Percentiles rank a stretch among this genome's conserved stretches.
These are phyloP conservation scores for Laguncularia racemosa DNA, from an alignment of 345 rosid genomes.

Conservation along the genomic window DNA sequence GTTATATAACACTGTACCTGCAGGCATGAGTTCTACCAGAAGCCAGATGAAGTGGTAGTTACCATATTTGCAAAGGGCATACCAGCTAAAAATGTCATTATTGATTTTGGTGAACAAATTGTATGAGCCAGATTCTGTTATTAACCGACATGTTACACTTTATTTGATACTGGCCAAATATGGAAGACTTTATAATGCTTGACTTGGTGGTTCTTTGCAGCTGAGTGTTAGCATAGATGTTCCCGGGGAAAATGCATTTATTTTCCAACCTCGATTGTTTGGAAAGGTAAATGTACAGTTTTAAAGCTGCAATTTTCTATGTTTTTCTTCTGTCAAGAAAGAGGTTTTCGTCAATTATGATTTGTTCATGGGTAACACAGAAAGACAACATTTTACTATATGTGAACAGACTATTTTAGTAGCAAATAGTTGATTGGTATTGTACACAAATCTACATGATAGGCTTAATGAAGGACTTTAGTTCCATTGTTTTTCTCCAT, in stretches of 20 bases:
- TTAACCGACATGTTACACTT: conserved; percentile 1
- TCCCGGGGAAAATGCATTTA: conserved; percentile 66
- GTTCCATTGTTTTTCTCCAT: not conserved
- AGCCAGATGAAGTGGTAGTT: conserved; percentile 82
- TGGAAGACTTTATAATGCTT: not conserved
- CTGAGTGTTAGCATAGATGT: conserved; percentile 61
- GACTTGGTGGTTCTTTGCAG: conserved; percentile 34
- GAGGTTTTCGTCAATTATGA: too few species aligned
- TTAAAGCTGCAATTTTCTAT: not conserved
- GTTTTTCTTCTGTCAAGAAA: too few species aligned
- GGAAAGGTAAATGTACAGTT: conserved; percentile 71
- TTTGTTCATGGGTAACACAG: too few species aligned
- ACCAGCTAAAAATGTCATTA: conserved; percentile 38
- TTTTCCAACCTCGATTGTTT: conserved; percentile 79
- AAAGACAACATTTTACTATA: too few species aligned
- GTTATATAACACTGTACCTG: not conserved
- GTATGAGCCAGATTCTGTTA: conserved; percentile 27
- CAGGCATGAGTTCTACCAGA: conserved; percentile 89
- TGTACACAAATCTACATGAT: not conserved
- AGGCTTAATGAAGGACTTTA: not conserved
- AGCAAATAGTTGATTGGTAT: too few species aligned
- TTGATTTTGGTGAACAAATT: conserved; percentile 86
- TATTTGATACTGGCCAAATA: not conserved
- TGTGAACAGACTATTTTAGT: too few species aligned
- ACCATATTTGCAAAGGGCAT: conserved; percentile 83